Evolutionary conservation across 2,329 filamentous ascomycete genomes (phyloP).

Genomic region (Exophiala lecanii-corni): DNA sequence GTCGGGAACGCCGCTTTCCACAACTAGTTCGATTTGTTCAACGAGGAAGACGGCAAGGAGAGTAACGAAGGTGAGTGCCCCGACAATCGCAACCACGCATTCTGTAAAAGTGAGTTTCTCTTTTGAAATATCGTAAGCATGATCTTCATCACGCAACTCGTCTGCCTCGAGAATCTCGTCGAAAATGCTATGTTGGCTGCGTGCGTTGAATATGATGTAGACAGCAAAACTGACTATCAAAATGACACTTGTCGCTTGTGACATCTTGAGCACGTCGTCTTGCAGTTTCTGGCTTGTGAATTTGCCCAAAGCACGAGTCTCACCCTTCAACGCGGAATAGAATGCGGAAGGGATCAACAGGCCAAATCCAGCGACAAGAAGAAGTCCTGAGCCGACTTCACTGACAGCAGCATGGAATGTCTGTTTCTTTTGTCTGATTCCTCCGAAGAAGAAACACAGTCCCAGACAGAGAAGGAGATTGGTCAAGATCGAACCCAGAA

Average conservation of each 20-base stretch:
- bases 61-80: slow-evolving; percentile 65
- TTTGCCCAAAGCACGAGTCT: slow-evolving; percentile 31
- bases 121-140: slow-evolving; percentile 55
- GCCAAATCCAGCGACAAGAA: slow-evolving; percentile 68
- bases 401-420: slow-evolving; percentile 70
- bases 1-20: slow-evolving; percentile 50
- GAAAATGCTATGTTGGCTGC: slow-evolving; percentile 72
- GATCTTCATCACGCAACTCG: slow-evolving; percentile 62
- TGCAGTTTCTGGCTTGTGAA: slow-evolving; percentile 42
- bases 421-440: slow-evolving; percentile 63
- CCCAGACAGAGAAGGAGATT: slow-evolving; percentile 78
- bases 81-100: slow-evolving; percentile 58
- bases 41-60: slow-evolving; percentile 71
- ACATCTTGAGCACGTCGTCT: slow-evolving; percentile 58
- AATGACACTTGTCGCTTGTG: slow-evolving; percentile 65
- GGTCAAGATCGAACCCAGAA: slow-evolving; percentile 76
- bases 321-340: slow-evolving; percentile 50
- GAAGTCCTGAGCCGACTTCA: slow-evolving; percentile 71
- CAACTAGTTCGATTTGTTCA: slow-evolving; percentile 62
- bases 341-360: slow-evolving; percentile 44
- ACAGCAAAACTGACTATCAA: slow-evolving; percentile 64
- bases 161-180: slow-evolving; percentile 68
- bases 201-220: slow-evolving; percentile 69
- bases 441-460: slow-evolving; percentile 73
- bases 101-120: slow-evolving; percentile 72